These are phyloP conservation scores for Fusarium pseudoanthophilum DNA, from an alignment of 2,329 filamentous ascomycete species.

Conservation along the genomic window DNA sequence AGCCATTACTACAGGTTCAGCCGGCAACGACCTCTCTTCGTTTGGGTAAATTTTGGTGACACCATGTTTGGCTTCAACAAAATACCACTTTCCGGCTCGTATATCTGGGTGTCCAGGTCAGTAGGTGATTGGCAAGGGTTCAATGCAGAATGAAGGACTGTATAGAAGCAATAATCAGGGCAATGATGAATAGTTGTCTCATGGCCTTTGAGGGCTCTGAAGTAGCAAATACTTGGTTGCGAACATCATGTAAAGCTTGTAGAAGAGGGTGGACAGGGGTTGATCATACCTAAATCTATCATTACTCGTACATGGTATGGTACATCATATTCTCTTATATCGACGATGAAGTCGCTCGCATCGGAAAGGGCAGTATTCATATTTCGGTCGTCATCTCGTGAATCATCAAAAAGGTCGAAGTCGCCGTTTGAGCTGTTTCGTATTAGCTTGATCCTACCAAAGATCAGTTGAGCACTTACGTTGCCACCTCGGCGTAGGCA, in stretches of 20 bases:
- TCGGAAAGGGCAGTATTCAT: conserved; percentile 80
- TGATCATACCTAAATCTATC: conserved; percentile 82
- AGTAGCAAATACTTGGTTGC: conserved; percentile 99
- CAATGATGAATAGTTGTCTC: conserved; percentile 94
- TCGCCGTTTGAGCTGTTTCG: conserved; percentile 71
- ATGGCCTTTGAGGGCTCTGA: conserved; percentile 94
- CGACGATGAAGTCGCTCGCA: conserved; percentile 96
- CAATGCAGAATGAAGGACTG: not conserved
- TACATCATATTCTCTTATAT: conserved; percentile 99
- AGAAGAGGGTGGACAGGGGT: not conserved
- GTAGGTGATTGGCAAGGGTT: not conserved
- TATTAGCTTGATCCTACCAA: conserved; percentile 24
- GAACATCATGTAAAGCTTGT: conserved; percentile 78
- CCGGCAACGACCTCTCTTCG: conserved; percentile 86
- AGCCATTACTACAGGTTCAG: conserved; percentile 98
- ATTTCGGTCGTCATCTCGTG: conserved; percentile 82
- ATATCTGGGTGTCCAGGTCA: conserved; percentile 71
- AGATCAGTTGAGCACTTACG: conserved; percentile 62
- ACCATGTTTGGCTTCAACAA: conserved; percentile 92
- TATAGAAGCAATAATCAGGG: conserved; percentile 70
- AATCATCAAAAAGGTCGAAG: conserved; percentile 95
- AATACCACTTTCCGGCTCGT: conserved; percentile 96
- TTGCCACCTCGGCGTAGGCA: conserved; percentile 95
- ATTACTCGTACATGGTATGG: conserved; percentile 99
- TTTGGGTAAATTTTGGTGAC: conserved; percentile 84